Percentiles rank a stretch among this genome's conserved stretches.
phyloP scores from a whole-genome alignment of 192 early-diverging fungal genomes.

The Cladochytrium replicatum region DNA sequence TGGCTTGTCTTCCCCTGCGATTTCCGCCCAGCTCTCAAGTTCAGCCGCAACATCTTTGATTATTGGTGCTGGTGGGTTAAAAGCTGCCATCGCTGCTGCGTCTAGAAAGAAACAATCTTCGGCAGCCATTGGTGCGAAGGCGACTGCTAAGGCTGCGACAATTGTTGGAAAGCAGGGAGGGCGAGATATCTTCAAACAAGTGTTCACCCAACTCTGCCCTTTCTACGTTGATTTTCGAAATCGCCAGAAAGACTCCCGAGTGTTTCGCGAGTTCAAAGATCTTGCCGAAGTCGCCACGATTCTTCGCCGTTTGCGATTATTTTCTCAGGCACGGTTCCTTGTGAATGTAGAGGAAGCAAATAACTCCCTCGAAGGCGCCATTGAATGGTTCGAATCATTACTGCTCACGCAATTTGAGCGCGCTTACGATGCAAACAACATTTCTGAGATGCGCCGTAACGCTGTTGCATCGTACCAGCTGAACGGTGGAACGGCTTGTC shows the following conservation, averaged over 20 bases:
- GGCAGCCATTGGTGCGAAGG: conserved; percentile 2
- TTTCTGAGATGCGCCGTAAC: conserved; percentile 59
- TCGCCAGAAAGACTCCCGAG: conserved; percentile 52
- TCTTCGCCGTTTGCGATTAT: conserved; percentile 42
- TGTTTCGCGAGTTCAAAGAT: conserved; percentile 59
- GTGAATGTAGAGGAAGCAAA: conserved; percentile 50
- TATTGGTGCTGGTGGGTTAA: conserved; percentile 43
- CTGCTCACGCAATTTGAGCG: conserved; percentile 65
- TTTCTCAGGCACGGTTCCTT: conserved; percentile 39
- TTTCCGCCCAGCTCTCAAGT: not conserved
- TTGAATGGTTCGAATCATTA: conserved; percentile 71
- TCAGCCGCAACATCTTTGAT: conserved; percentile 17
- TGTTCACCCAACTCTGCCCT: conserved; percentile 51
- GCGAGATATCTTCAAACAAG: conserved; percentile 52
- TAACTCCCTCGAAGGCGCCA: conserved; percentile 48
- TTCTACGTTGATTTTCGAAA: conserved; percentile 64
- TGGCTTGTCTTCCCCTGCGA: not conserved
- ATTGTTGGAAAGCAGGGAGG: no score
- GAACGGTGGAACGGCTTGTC: conserved; percentile 60
- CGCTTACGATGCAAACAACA: conserved; percentile 58
- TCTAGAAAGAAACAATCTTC: not conserved
- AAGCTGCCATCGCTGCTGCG: conserved; percentile 20
- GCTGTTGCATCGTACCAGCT: conserved; percentile 54
- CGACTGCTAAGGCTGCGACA: no score
- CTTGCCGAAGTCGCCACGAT: conserved; percentile 51